Conservation (phyloP, 169 alveolate genomes). For the Cryptosporidium viatorum region DNA sequence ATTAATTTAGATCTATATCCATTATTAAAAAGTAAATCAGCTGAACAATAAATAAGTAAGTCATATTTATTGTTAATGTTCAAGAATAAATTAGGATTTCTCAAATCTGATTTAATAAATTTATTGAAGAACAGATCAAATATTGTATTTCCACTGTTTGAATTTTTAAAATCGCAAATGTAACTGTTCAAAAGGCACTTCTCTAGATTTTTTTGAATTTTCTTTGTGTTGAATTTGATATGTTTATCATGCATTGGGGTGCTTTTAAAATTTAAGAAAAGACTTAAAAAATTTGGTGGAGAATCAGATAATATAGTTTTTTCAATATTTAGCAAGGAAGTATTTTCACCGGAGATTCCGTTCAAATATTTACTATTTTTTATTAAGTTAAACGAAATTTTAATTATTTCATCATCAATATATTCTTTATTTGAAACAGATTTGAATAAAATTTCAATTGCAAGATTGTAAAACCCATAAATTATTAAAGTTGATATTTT, state of each 20-base stretch:
- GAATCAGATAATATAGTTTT: neutral
- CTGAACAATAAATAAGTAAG: constrained; percentile 21
- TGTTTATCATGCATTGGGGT: neutral
- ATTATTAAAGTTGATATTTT: constrained; percentile 21
- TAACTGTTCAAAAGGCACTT: neutral
- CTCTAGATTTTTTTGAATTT: neutral
- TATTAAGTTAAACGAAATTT: neutral
- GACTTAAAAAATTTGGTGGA: constrained; percentile 1
- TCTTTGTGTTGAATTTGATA: neutral
- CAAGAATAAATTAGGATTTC: neutral
- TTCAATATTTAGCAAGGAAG: neutral
- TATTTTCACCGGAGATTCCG: neutral
- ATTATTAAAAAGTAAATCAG: constrained; percentile 22
- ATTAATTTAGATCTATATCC: constrained; percentile 10
- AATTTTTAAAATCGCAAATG: neutral
- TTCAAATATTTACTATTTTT: neutral
- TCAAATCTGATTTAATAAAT: neutral
- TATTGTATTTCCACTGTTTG: neutral
- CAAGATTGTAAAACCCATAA: constrained; percentile 6
- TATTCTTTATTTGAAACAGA: neutral
- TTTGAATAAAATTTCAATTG: neutral
- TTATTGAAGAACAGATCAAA: neutral
- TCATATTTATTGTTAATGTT: neutral
- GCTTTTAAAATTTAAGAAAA: neutral
- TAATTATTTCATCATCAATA: neutral